Conservation (phyloP, 305 asterid species). For the Fraxinus floribunda region DNA sequence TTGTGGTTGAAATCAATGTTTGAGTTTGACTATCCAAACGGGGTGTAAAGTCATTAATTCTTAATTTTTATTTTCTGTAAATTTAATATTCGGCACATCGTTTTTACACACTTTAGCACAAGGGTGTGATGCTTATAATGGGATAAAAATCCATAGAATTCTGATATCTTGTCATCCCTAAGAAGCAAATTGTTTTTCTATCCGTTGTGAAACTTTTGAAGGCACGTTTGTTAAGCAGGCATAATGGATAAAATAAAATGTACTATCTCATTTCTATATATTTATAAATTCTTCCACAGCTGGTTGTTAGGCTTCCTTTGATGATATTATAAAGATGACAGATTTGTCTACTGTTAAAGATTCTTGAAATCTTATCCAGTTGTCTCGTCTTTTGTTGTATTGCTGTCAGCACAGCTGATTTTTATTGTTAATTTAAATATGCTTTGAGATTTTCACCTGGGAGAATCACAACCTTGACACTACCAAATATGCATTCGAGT, state of each 20-base stretch:
- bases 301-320: background rate
- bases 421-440: background rate
- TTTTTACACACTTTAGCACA: background rate
- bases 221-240: background rate
- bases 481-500: background rate
- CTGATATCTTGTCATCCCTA: background rate
- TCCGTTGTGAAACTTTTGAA: background rate
- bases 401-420: constrained; percentile 1
- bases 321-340: background rate
- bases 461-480: constrained; percentile 6
- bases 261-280: background rate
- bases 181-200: background rate
- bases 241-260: background rate
- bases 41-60: background rate
- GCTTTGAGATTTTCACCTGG: background rate
- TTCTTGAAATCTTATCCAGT: background rate
- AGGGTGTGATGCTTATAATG: background rate
- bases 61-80: background rate
- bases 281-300: background rate
- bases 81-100: background rate
- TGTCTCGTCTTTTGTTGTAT: background rate
- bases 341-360: background rate
- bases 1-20: background rate
- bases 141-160: background rate
- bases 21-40: background rate